phyloP scores from a whole-genome alignment of 2,329 filamentous ascomycete species.

The Aureobasidium zeae region DNA sequence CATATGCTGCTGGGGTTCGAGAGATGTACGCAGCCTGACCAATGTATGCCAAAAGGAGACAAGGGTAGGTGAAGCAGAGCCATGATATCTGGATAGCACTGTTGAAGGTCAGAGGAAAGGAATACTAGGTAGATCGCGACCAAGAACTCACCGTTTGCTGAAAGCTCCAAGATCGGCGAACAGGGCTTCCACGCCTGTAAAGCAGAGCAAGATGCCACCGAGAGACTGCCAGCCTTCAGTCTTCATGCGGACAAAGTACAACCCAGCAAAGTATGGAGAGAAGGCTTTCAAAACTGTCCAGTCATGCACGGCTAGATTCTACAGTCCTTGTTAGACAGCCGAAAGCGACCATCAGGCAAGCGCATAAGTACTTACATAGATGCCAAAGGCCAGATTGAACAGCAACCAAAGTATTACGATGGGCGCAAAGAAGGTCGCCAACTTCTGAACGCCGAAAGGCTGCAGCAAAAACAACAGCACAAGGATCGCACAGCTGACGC shows the following conservation, averaged over 20 bases:
- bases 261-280: constrained; percentile 48
- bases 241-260: constrained; percentile 51
- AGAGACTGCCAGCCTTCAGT: constrained; percentile 55
- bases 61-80: constrained; percentile 53
- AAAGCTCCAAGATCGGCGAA: constrained; percentile 74
- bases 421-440: constrained; percentile 54
- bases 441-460: constrained; percentile 53
- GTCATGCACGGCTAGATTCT: constrained; percentile 40
- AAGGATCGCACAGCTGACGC: constrained; percentile 55
- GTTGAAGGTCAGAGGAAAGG: constrained; percentile 16
- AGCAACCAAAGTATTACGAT: constrained; percentile 59
- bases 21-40: constrained; percentile 69
- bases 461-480: constrained; percentile 56
- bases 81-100: constrained; percentile 64
- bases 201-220: constrained; percentile 60
- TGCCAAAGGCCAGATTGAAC: constrained; percentile 54
- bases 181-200: constrained; percentile 70
- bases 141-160: constrained; percentile 35
- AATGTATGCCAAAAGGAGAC: constrained; percentile 55
- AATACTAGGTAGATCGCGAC: too few relatives aligned
- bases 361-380: constrained; percentile 39
- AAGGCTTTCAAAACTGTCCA: constrained; percentile 44
- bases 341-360: too few relatives aligned
- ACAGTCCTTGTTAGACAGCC: not conserved
- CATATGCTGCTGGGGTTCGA: constrained; percentile 49